A percentile compares a stretch with the other conserved stretches of the same genome.
Evolutionary conservation across 1,284 basidiomycete genomes (phyloP).

Genomic region (Heimioporus retisporus): DNA sequence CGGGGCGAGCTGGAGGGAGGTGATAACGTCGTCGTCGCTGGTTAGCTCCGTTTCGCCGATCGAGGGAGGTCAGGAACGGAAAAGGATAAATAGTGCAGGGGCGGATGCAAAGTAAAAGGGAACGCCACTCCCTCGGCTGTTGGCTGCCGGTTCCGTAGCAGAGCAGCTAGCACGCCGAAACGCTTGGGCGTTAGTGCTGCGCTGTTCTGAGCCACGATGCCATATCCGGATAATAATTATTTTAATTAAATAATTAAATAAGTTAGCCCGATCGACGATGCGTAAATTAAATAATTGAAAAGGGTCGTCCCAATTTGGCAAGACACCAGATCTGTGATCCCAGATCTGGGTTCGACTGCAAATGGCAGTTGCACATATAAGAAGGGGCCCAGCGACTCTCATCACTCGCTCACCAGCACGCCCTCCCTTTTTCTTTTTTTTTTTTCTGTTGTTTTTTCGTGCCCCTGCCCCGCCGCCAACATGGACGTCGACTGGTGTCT

Average conservation of each 20-base stretch:
- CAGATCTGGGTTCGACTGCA: slow-evolving; percentile 28
- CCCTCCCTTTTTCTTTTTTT: not conserved
- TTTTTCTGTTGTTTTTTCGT: slow-evolving; percentile 20
- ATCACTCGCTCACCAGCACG: not conserved
- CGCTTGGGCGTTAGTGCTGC: slow-evolving; percentile 34
- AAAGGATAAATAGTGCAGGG: slow-evolving; percentile 29
- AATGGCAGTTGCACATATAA: slow-evolving; percentile 44
- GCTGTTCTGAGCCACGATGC: slow-evolving; percentile 27
- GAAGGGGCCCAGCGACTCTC: slow-evolving; percentile 27
- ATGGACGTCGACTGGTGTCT: slow-evolving; percentile 80
- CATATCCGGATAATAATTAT: not conserved
- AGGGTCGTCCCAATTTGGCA: slow-evolving; percentile 33
- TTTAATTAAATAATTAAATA: slow-evolving; percentile 31
- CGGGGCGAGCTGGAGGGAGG: slow-evolving; percentile 46
- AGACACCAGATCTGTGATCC: slow-evolving; percentile 19
- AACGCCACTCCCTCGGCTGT: not conserved
- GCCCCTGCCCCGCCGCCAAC: slow-evolving; percentile 9
- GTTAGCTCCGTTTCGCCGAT: slow-evolving; percentile 37
- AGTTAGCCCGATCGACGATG: slow-evolving; percentile 41
- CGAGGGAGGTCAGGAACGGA: slow-evolving; percentile 30
- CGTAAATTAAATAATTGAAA: slow-evolving; percentile 48
- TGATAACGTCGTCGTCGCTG: not conserved
- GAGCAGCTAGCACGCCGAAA: too few relatives aligned
- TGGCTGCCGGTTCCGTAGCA: not conserved
- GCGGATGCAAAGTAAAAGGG: not conserved